These are phyloP conservation scores for Oryza coarctata DNA, from an alignment of 176 grass and related monocot species.

Conservation along the genomic window DNA sequence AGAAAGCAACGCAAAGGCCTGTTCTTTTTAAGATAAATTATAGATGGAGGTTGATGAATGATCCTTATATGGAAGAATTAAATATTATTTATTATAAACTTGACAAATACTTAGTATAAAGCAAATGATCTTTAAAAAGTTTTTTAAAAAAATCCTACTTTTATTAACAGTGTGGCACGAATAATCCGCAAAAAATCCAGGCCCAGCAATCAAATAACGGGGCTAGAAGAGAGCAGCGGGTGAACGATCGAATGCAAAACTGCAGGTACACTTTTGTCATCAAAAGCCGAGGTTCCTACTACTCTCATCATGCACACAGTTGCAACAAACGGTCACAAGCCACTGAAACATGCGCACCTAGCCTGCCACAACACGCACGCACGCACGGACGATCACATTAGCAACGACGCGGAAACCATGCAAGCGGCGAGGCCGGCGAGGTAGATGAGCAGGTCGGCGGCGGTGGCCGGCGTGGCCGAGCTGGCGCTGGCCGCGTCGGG, in stretches of 20 bases:
- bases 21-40: no score
- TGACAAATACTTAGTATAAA: no score
- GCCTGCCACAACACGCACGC: not conserved
- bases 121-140: no score
- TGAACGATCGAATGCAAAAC: not conserved
- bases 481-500: not conserved
- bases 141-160: no score
- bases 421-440: not conserved
- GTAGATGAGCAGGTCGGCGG: not conserved
- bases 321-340: not conserved
- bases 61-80: no score
- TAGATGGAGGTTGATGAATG: no score
- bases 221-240: no score
- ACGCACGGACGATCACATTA: not conserved
- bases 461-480: not conserved
- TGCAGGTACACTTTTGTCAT: not conserved
- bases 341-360: not conserved
- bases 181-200: no score
- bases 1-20: no score
- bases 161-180: no score
- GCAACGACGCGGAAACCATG: not conserved
- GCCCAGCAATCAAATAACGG: no score
- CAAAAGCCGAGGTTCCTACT: not conserved
- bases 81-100: no score
- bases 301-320: not conserved